Evolutionary conservation across 2,329 filamentous ascomycete genomes (phyloP).

Genomic region (Blumeria graminis): DNA sequence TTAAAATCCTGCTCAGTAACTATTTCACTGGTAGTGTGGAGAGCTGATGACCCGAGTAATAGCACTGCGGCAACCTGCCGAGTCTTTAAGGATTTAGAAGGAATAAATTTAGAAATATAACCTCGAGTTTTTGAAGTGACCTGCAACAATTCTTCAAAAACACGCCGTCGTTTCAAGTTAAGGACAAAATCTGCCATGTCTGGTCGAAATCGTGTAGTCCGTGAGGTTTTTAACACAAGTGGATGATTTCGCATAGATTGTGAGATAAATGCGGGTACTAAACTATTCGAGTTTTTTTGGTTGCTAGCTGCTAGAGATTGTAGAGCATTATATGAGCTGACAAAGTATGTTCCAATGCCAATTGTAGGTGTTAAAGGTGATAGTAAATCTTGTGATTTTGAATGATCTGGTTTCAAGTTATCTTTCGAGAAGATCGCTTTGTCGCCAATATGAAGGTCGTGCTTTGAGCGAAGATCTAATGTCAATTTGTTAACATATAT

Average conservation of each 20-base stretch:
- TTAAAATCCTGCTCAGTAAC: constrained; percentile 11
- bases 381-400: neutral
- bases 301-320: neutral
- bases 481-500: neutral
- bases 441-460: neutral
- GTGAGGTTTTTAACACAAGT: neutral
- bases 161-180: constrained; percentile 23
- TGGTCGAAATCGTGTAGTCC: constrained; percentile 19
- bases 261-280: constrained; percentile 2
- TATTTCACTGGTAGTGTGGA: neutral
- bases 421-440: neutral
- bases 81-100: constrained; percentile 12
- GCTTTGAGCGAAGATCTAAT: neutral
- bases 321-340: neutral
- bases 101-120: constrained; percentile 18
- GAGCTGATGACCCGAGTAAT: neutral
- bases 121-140: constrained; percentile 15
- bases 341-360: neutral
- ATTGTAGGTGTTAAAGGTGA: neutral
- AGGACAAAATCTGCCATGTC: constrained; percentile 33
- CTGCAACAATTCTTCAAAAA: constrained; percentile 23
- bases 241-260: neutral
- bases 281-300: neutral
- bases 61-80: neutral
- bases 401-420: neutral